Evolutionary conservation across 169 alveolate genomes (phyloP).

Genomic region (Blepharisma undulans): DNA sequence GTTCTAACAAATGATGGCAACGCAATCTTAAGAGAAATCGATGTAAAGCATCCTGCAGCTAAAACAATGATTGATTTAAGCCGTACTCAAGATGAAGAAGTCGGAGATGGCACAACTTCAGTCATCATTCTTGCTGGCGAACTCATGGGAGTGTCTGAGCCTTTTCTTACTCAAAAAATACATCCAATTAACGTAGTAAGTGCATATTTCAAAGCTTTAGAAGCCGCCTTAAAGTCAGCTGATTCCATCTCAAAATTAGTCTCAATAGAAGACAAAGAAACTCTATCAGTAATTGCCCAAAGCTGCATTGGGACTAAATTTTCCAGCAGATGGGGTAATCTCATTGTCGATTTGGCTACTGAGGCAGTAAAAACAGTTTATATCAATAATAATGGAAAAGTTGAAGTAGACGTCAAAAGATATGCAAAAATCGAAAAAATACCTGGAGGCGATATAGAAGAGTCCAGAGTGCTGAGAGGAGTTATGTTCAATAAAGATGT

Average conservation of each 20-base stretch:
- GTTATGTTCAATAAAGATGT: slow-evolving; percentile 97
- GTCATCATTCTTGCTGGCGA: slow-evolving; percentile 99
- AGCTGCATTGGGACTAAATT: slow-evolving; percentile 92
- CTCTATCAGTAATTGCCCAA: slow-evolving; percentile 69
- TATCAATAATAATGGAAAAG: slow-evolving; percentile 76
- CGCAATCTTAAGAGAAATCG: slow-evolving; percentile 97
- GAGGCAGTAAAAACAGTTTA: slow-evolving; percentile 92
- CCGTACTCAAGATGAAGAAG: slow-evolving; percentile 98
- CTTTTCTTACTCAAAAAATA: slow-evolving; percentile 94
- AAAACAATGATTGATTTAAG: slow-evolving; percentile 96
- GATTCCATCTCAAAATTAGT: slow-evolving; percentile 88
- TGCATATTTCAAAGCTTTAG: slow-evolving; percentile 94
- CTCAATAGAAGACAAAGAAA: slow-evolving; percentile 85
- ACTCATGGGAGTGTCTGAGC: slow-evolving; percentile 96
- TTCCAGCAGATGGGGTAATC: slow-evolving; percentile 93
- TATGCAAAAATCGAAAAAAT: slow-evolving; percentile 98
- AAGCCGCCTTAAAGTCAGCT: slow-evolving; percentile 86
- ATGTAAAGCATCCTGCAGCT: slow-evolving; percentile 99
- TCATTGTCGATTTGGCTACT: slow-evolving; percentile 92
- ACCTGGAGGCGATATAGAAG: slow-evolving; percentile 98
- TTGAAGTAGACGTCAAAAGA: slow-evolving; percentile 94
- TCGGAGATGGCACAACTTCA: slow-evolving; percentile 99
- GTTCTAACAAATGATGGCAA: slow-evolving; percentile 98
- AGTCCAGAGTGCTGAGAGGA: slow-evolving; percentile 96
- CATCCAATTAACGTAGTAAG: slow-evolving; percentile 96